Percentiles rank a stretch among this genome's conserved stretches.
These are phyloP conservation scores for Kernera saxatilis DNA, from an alignment of 345 rosid genomes.

Conservation along the genomic window DNA sequence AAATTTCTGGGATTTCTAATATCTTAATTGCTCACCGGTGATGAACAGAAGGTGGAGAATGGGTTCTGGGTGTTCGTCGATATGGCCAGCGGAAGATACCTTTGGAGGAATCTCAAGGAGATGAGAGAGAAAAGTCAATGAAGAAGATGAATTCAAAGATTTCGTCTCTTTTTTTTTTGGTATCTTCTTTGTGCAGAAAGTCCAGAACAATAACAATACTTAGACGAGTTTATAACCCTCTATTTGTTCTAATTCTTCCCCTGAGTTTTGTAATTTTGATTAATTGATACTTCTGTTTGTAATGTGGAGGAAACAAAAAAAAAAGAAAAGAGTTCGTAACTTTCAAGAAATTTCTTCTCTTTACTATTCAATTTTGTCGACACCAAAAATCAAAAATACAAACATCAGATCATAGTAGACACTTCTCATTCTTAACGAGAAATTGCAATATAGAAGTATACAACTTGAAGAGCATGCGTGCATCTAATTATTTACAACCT, in stretches of 20 bases:
- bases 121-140: slow-evolving; percentile 35
- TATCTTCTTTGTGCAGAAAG: slow-evolving; percentile 24
- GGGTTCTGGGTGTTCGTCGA: slow-evolving; percentile 86
- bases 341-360: background rate
- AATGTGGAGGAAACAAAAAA: background rate
- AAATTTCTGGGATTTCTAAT: background rate
- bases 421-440: background rate
- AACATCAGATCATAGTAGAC: background rate
- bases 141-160: background rate
- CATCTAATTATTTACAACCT: slow-evolving; percentile 21
- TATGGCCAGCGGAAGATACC: slow-evolving; percentile 85
- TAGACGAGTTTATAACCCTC: slow-evolving; percentile 1
- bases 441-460: background rate
- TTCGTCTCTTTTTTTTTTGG: background rate
- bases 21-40: slow-evolving; percentile 1
- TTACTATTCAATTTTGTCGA: background rate
- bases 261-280: slow-evolving; percentile 12
- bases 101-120: slow-evolving; percentile 70
- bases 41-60: slow-evolving; percentile 46
- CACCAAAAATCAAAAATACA: background rate
- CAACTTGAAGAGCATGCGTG: background rate
- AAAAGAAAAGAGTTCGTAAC: background rate
- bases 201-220: background rate
- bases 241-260: background rate
- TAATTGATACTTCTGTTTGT: slow-evolving; percentile 8